Conservation (phyloP, 306 rosid genomes). For the Begonia masoniana region DNA sequence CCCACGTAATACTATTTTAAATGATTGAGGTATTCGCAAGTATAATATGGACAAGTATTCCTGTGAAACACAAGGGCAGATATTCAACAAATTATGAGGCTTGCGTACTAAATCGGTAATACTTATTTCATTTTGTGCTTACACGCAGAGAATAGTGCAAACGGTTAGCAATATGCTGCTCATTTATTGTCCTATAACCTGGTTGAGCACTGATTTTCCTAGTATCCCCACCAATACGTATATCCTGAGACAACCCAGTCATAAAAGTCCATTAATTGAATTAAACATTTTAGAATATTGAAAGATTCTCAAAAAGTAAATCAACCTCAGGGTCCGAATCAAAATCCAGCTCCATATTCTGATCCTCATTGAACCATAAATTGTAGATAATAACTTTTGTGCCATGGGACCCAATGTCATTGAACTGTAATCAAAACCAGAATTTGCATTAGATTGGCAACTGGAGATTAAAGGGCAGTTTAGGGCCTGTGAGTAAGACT, state of each 20-base stretch:
- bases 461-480: too few species aligned
- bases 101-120: slow-evolving; percentile 4
- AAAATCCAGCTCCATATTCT: slow-evolving; percentile 59
- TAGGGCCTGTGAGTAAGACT: too few species aligned
- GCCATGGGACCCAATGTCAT: slow-evolving; percentile 71
- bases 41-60: slow-evolving; percentile 86
- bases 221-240: slow-evolving; percentile 50
- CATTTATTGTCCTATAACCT: slow-evolving; percentile 31
- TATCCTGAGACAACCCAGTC: slow-evolving; percentile 50
- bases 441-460: background rate
- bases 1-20: slow-evolving; percentile 67
- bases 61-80: slow-evolving; percentile 30
- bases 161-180: slow-evolving; percentile 64
- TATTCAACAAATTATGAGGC: slow-evolving; percentile 8
- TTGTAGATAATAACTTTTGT: slow-evolving; percentile 82
- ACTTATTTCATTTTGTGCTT: slow-evolving; percentile 21
- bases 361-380: slow-evolving; percentile 71
- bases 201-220: slow-evolving; percentile 16
- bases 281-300: slow-evolving; percentile 2
- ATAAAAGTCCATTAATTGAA: slow-evolving; percentile 3
- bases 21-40: slow-evolving; percentile 47
- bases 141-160: slow-evolving; percentile 69
- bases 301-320: background rate
- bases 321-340: slow-evolving; percentile 56
- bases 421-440: slow-evolving; percentile 43